These are phyloP conservation scores for Aspergillus kassunensis DNA, from an alignment of 495 filamentous ascomycete genomes.

Conservation along the genomic window DNA sequence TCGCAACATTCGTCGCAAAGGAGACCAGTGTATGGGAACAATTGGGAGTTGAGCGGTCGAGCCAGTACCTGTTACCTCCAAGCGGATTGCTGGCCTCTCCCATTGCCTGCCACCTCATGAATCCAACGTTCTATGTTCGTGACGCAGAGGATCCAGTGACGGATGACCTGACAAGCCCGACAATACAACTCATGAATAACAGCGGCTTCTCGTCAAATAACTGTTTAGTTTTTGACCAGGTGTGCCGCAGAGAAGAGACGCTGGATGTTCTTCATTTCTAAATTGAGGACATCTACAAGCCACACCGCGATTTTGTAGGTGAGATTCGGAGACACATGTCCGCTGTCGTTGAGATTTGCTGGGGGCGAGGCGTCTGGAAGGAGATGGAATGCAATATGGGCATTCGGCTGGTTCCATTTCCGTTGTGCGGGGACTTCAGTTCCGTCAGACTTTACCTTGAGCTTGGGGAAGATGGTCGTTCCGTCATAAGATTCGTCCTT, in stretches of 20 bases:
- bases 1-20: not conserved
- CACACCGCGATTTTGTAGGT: not conserved
- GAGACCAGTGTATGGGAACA: not conserved
- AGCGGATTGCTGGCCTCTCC: not conserved
- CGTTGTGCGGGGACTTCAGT: no score
- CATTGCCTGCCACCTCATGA: not conserved
- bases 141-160: not conserved
- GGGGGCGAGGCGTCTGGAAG: no score
- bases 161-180: not conserved
- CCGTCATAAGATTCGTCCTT: no score
- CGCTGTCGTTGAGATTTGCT: slow-evolving; percentile 1
- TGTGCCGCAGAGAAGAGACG: not conserved
- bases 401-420: no score
- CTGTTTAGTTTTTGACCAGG: not conserved
- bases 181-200: not conserved
- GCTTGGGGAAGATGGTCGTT: no score
- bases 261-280: not conserved
- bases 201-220: not conserved
- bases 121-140: not conserved
- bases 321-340: not conserved
- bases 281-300: not conserved
- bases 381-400: no score
- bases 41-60: not conserved
- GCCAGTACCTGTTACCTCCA: not conserved
- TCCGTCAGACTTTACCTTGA: no score